Base-by-base conservation (phyloP, 306 rosid genomes). In the Geum urbanum region DNA sequence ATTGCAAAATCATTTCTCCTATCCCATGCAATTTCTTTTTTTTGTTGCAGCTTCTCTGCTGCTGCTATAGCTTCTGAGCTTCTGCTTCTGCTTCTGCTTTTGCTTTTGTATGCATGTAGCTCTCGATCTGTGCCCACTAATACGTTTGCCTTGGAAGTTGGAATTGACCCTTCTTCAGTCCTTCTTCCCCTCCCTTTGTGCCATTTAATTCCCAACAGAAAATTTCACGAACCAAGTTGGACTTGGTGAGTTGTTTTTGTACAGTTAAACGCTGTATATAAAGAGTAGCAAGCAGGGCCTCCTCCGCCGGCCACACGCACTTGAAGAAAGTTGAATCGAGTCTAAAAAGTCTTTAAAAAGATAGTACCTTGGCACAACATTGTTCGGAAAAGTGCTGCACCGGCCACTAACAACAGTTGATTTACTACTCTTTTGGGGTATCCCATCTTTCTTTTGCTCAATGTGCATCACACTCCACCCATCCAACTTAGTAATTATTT, bases 81-180 rank as follows among this genome's bases (percentile, higher is more conserved):
- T 15, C 35, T 59, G 59, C 32, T 27, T 27, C 32, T 13, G n/a
- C n/a, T n/a, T n/a, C 67, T 43, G 46, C 50, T 20, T 54, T 58
- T 13, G 5, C 64, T 59, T 15, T 59, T 59, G 59, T 53, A 53
- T 32, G 40, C 43, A 58, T 58, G 44, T 35, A 32, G 7, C 6
- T 8, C 63, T 57, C 63, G 43, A 27, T 43, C 64, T 37, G 32
- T 27, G 32, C 32, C 32, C 1, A 27, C 32, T 2, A 27, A 27
- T 27, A 27, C 32, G 32, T 27, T 35, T 60, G 24, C 65, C 65
- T 37, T 60, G 65, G 65, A 60, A 60, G 65, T 60, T 60, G 65
- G 46, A 60, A 37, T 37, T 37, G 46, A 60, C 64, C 46, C n/a
- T 6, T 11, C 15, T 14, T 15, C 56, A 13, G 20, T n/a, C 10